These are phyloP conservation scores for Acanthamoeba culbertsoni DNA, from an alignment of 208 protist species.

Conservation along the genomic window DNA sequence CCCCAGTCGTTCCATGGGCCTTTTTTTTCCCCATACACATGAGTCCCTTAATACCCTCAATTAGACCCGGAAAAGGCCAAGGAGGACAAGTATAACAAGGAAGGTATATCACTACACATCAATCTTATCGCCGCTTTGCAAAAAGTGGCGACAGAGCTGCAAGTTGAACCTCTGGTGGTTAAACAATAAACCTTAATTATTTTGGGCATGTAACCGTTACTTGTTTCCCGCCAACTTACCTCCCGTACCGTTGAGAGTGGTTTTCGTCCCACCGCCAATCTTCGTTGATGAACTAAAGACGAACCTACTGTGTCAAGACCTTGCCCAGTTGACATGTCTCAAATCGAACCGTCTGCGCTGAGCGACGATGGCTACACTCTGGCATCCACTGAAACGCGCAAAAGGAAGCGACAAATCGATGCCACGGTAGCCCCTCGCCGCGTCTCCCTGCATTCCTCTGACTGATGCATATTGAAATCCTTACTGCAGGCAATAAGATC, in stretches of 20 bases:
- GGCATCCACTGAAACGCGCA: background rate
- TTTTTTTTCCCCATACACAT: background rate
- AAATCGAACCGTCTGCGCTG: background rate
- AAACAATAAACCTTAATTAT: background rate
- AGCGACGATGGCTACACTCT: background rate
- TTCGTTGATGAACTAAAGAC: background rate
- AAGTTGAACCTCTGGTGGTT: background rate
- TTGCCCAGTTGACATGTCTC: background rate
- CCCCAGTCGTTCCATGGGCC: background rate
- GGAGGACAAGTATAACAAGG: background rate
- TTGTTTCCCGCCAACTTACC: background rate
- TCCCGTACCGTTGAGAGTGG: background rate
- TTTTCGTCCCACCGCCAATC: background rate
- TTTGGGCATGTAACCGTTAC: background rate
- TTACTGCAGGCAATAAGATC: background rate
- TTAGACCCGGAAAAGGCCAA: constrained; percentile 46
- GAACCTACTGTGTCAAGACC: background rate
- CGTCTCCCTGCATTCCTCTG: background rate
- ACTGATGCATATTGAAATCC: background rate
- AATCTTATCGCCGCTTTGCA: constrained; percentile 26
- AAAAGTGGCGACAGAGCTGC: background rate
- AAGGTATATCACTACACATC: background rate
- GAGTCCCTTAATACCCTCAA: no score
- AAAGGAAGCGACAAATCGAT: background rate
- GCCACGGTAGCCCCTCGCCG: background rate